Percentiles rank a stretch among this genome's conserved stretches.
Conservation (phyloP, 345 rosid genomes). For the Ailanthus altissimus region DNA sequence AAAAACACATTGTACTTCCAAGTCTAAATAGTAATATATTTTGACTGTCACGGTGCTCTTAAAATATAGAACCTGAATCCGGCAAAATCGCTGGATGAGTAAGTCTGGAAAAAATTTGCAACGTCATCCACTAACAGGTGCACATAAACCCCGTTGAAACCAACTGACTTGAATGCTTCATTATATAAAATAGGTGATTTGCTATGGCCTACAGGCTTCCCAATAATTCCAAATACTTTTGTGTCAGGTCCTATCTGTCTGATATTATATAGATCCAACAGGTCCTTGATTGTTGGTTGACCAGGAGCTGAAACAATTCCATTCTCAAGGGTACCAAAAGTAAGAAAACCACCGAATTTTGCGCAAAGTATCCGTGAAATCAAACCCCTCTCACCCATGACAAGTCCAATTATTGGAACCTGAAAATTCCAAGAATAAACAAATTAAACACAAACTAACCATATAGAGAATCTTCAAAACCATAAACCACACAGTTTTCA, state of each 20-base stretch:
- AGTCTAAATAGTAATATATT: background rate
- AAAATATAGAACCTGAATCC: slow-evolving; percentile 75
- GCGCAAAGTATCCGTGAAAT: slow-evolving; percentile 89
- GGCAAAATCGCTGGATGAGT: slow-evolving; percentile 80
- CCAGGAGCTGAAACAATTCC: slow-evolving; percentile 91
- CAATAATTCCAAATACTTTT: slow-evolving; percentile 82
- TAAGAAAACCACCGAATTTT: slow-evolving; percentile 87
- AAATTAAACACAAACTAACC: slow-evolving; percentile 5
- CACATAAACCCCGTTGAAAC: slow-evolving; percentile 71
- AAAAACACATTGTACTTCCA: background rate
- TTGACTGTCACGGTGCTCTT: background rate
- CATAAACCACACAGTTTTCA: background rate
- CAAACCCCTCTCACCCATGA: slow-evolving; percentile 92
- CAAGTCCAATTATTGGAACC: slow-evolving; percentile 87
- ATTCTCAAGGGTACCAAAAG: slow-evolving; percentile 83
- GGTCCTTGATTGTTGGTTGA: slow-evolving; percentile 79
- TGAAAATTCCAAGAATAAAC: slow-evolving; percentile 33
- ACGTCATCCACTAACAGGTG: slow-evolving; percentile 83
- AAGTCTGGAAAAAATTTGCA: slow-evolving; percentile 65
- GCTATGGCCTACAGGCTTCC: slow-evolving; percentile 95
- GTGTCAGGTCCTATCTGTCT: slow-evolving; percentile 84
- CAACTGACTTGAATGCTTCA: slow-evolving; percentile 84
- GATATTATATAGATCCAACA: slow-evolving; percentile 79
- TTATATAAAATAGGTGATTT: slow-evolving; percentile 85
- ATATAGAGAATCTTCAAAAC: slow-evolving; percentile 7